Evolutionary conservation across 1,284 basidiomycete species (phyloP), one percentile per base, ranked within the genome.

Genomic region (Cutaneotrichosporon sp.): DNA sequence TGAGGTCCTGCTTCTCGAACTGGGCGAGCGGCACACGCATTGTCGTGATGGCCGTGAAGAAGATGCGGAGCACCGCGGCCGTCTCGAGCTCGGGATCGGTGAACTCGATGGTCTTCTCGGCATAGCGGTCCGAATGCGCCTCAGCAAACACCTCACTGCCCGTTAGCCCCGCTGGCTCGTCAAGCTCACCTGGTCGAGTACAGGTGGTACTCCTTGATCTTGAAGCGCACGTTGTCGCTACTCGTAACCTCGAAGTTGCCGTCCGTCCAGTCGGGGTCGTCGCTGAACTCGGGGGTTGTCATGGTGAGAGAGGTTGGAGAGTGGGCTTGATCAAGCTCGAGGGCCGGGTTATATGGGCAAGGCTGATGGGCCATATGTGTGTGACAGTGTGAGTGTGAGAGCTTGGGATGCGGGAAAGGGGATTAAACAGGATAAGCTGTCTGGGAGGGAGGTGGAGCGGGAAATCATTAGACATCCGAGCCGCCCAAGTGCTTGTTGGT

Each of bases 221-320:
- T 18, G 52, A 63, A 66, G 10, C 53, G 36, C 24, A 63, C 57
- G 2, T 52, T 10, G 52, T 66, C 64, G 4, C 42, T 22, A 14
- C 47, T 52, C 36, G 58, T 33, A 36, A 66, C 43, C 54, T 52
- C 53, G 29, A 60, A 54, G 42, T 60, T 59, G 31, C 59, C 61
- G 7, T 49, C 47, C 5, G 52, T 58, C 60, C 60, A 62, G n/a
- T 22, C 36, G 3, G 56, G 18, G 52, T 62, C 60, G 27, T 62
- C 14, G 14, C 8, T 20, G 18, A 42, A 16, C 9, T 42, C 38
- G 38, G 38, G 14, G 18, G 9, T n/a, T n/a, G 29, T 29, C n/a
- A n/a, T n/a, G n/a, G 29, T 29, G 29, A 9, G 29, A 29, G 29
- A 29, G 29, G 29, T 9, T 4, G 29, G 29, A 29, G 9, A 29